Conservation (phyloP, 164 flowering plant species). For the Vitis cinerea region DNA sequence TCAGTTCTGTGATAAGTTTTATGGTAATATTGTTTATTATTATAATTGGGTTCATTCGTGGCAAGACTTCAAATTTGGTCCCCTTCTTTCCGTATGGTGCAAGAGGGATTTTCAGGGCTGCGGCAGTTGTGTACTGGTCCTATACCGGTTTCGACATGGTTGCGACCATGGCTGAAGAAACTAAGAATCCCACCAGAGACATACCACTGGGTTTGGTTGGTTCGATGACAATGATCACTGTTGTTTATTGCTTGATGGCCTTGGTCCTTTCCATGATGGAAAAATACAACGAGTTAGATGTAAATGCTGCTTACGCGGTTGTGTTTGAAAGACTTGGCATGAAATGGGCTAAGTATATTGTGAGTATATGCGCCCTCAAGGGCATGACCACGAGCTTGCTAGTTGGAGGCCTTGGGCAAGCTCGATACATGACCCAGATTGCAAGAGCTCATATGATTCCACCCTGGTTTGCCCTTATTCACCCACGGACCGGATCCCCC, state of each 20-base stretch:
- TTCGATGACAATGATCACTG: slow-evolving; percentile 67
- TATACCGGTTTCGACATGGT: slow-evolving; percentile 82
- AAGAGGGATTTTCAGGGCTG: slow-evolving; percentile 57
- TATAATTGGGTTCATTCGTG: slow-evolving; percentile 48
- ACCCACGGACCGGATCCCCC: slow-evolving; percentile 78
- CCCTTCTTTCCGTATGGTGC: slow-evolving; percentile 68
- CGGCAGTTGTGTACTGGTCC: slow-evolving; percentile 78
- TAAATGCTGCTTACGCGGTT: slow-evolving; percentile 67
- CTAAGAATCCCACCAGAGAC: slow-evolving; percentile 64
- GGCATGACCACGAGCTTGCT: slow-evolving; percentile 81
- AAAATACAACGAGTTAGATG: slow-evolving; percentile 62
- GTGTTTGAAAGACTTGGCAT: slow-evolving; percentile 69
- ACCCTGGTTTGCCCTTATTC: slow-evolving; percentile 74
- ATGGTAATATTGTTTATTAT: slow-evolving; percentile 45
- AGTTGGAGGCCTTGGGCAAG: slow-evolving; percentile 76
- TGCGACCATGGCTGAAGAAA: slow-evolving; percentile 89
- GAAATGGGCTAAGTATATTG: slow-evolving; percentile 78
- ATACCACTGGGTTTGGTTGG: slow-evolving; percentile 78
- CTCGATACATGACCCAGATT: slow-evolving; percentile 80
- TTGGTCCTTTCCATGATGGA: slow-evolving; percentile 62
- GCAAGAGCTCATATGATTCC: slow-evolving; percentile 90
- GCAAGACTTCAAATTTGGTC: slow-evolving; percentile 38
- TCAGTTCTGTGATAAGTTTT: slow-evolving; percentile 36
- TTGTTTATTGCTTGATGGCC: slow-evolving; percentile 76
- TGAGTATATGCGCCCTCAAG: slow-evolving; percentile 66